Evolutionary conservation across 2,329 filamentous ascomycete species (phyloP), one percentile per base, ranked within the genome.

Genomic region (Colletotrichum cordylinicola): DNA sequence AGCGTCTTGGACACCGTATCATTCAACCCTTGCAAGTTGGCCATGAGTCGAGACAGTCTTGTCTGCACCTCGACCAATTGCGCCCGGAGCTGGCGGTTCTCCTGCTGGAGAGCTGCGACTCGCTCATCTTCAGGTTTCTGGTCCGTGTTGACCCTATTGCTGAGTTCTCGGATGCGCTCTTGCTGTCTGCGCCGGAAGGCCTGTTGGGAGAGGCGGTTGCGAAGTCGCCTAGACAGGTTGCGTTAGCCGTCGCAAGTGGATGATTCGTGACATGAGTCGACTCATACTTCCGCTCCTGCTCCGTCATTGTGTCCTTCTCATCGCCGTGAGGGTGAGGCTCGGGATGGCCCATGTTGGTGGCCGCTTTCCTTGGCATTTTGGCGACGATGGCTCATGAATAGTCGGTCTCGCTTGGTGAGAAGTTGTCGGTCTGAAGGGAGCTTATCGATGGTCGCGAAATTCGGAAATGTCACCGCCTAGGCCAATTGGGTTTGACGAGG

Each of bases 171-270:
- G 3, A 83, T 77, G 13, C 79, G 79, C 67, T 83, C 81, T 3
- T 79, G 81, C 43, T 82, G 81, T 21, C 82, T 75, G 1, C 82
- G 81, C 2, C 82, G 82, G 64, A 83, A 83, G 0, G 82, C 81
- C n/a, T 80, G 78, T 27, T 83, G 82, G 0, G 82, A 82, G 2
- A 83, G 77, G 15, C 82, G 81, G 58, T 83, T 83, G n/a, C 82
- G 81, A 29, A 82, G 75, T 69, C 82, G 82, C 70, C 82, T 83
- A 21, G 9, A 16, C 10, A 33, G 8, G 0, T 4, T 56, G 0
- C 13, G 65, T 67, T 21, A 61, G 31, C 48, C 21, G 31, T 39
- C 4, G 15, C 16, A 35, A 29, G 24, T 13, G 6, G 24, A n/a
- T n/a, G 1, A 24, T 43, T 62, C 7, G 3, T 13, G 33, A 8